Evolutionary conservation across 2,329 filamentous ascomycete species (phyloP).

Genomic region (Epichloe sibirici): DNA sequence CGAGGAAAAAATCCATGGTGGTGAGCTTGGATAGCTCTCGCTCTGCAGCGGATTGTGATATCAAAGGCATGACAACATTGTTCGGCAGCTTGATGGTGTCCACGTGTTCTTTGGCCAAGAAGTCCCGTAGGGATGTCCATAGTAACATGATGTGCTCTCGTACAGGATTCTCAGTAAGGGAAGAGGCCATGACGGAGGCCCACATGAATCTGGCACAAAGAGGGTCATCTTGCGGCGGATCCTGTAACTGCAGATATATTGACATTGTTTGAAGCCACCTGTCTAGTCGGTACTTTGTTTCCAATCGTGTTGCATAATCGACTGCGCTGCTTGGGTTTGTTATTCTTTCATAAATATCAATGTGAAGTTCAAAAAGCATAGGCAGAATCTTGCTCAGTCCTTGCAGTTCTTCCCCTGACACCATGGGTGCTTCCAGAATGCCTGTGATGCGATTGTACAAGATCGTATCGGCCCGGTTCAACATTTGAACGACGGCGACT

Average conservation of each 20-base stretch:
- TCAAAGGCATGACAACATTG: slow-evolving; percentile 76
- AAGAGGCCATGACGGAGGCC: slow-evolving; percentile 42
- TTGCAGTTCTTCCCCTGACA: slow-evolving; percentile 14
- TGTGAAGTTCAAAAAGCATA: slow-evolving; percentile 49
- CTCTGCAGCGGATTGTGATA: slow-evolving; percentile 74
- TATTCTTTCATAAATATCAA: slow-evolving; percentile 48
- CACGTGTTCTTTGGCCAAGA: slow-evolving; percentile 28
- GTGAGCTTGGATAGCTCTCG: slow-evolving; percentile 85
- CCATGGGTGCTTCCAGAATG: slow-evolving; percentile 24
- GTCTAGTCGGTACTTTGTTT: slow-evolving; percentile 36
- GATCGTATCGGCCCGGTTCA: slow-evolving; percentile 39
- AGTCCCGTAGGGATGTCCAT: slow-evolving; percentile 46
- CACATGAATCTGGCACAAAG: slow-evolving; percentile 43
- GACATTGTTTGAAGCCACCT: slow-evolving; percentile 41
- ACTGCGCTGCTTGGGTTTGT: slow-evolving; percentile 44
- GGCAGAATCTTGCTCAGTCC: slow-evolving; percentile 35
- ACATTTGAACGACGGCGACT: slow-evolving; percentile 41
- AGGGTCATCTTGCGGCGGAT: slow-evolving; percentile 22
- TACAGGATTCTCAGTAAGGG: slow-evolving; percentile 38
- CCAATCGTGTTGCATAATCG: slow-evolving; percentile 33
- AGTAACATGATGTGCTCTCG: slow-evolving; percentile 45
- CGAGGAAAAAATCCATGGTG: slow-evolving; percentile 92
- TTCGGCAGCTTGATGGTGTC: slow-evolving; percentile 56
- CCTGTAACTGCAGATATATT: slow-evolving; percentile 26
- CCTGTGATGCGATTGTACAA: slow-evolving; percentile 35